Evolutionary conservation across 495 filamentous ascomycete genomes (phyloP), one percentile per base, ranked within the genome.

Genomic region (Durotheca rogersii): DNA sequence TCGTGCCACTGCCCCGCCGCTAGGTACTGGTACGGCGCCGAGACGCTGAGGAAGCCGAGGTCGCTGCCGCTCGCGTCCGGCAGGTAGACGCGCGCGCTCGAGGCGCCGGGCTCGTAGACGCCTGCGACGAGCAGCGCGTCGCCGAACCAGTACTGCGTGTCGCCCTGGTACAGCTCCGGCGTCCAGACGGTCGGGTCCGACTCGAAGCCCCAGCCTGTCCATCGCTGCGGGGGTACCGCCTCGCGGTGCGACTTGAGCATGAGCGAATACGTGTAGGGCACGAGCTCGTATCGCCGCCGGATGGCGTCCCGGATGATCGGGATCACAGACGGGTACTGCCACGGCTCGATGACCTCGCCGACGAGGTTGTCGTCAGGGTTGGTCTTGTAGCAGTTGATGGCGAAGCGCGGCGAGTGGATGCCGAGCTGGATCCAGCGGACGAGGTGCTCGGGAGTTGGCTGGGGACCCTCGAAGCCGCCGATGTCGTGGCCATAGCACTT

Each of bases 321-420:
- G 0, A 78, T 76, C 43, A 81, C 78, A 43, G 82, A 78, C 0
- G 82, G 81, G 58, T 86, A 85, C 81, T 86, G 85, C 79, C 80
- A 87, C 1, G 83, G 83, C 64, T 86, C 83, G 46, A 86, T 88
- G 7, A 88, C 82, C 4, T 85, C 83, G 10, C 83, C 83, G 44
- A 81, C 69, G 2, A 72, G 67, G 58, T 76, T 85, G 56, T 86
- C 76, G 7, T 77, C 67, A 1, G 74, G 72, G 7, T 77, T 77
- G 4, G 84, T 86, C 65, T 87, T 87, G 76, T 83, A 87, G 64
- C 83, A 86, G 67, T 87, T 87, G 71, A 87, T 86, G 5, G 84
- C 80, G 61, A 86, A 86, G 4, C 82, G 82, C 3, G 81, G 73
- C 11, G 82, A 84, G 68, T 86, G 76, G 62, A 81, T 78, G 17